Base-by-base conservation (phyloP, 202 grass and related monocot species). In the Dendrocalamus latiflorus region DNA sequence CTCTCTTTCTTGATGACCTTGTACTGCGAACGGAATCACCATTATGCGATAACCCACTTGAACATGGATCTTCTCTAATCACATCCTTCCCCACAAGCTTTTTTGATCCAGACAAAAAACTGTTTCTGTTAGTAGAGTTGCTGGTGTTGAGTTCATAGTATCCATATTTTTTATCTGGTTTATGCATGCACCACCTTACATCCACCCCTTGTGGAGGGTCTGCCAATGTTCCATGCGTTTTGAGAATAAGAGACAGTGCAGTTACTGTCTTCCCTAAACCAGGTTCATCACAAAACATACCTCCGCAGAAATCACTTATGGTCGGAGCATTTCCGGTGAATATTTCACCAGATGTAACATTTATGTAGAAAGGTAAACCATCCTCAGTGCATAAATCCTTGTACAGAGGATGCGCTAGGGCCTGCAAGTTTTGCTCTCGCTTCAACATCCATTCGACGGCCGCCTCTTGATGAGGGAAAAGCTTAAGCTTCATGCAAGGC, bases 241-340 rank as follows among this genome's bases (percentile, higher is more conserved):
- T 95, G 20, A 98, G 89, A 72, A 98, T 98, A 81, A 98, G 89
- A 87, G 95, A 98, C 55, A 98, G 65, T 57, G 93, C 88, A 24
- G 96, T 98, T 78, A 95, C 81, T 59, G 96, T 98, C 80, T 98
- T 98, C 30, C 96, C 96, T 86, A 98, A 86, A 60, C 96, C 96
- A 75, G 96, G 96, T 92, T 98, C 96, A 74, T 98, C 93, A 87
- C 96, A 98, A 84, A 98, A 98, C 89, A 98, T 93, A 73, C 96
- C 91, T 81, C 96, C 96, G 25, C 74, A 76, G 50, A 95, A 98
- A 85, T 98, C 93, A 77, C 76, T 86, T 75, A 93, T 76, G 17
- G 81, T 83, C 24, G 96, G 92, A 75, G 83, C 83, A 70, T 64
- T 77, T 65, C 85, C 87, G 0, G 85, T 89, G 43, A 49, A 78